These are phyloP conservation scores for Volutella citrinella DNA, from an alignment of 2,329 filamentous ascomycete genomes.

Conservation along the genomic window DNA sequence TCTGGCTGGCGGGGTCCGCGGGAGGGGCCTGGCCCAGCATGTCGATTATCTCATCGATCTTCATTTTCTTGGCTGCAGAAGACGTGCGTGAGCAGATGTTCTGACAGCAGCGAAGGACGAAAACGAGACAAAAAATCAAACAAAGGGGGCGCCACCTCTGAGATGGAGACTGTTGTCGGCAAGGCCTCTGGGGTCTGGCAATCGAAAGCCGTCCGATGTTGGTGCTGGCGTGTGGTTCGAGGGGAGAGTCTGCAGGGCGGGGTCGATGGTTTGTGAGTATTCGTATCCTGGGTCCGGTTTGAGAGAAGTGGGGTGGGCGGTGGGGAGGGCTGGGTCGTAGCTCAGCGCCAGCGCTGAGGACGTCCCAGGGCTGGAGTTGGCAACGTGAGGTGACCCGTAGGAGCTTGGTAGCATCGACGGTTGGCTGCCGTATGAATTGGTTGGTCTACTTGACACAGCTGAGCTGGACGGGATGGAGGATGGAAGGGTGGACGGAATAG, in stretches of 20 bases:
- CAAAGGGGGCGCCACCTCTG: constrained; percentile 48
- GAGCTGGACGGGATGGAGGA: constrained; percentile 21
- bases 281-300: constrained; percentile 47
- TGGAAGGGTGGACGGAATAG: constrained; percentile 20
- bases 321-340: constrained; percentile 32
- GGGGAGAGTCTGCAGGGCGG: constrained; percentile 52
- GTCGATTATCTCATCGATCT: constrained; percentile 69
- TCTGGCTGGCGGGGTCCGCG: constrained; percentile 49
- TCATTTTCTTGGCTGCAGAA: constrained; percentile 50
- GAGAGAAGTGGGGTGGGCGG: constrained; percentile 28
- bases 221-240: constrained; percentile 15
- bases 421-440: constrained; percentile 45
- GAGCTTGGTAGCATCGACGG: constrained; percentile 42
- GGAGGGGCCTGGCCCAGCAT: constrained; percentile 59
- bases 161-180: constrained; percentile 37
- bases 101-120: constrained; percentile 27
- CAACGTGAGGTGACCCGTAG: constrained; percentile 37
- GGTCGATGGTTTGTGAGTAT: constrained; percentile 62
- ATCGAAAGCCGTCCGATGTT: constrained; percentile 21
- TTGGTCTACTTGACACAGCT: constrained; percentile 22
- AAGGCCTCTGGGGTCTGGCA: constrained; percentile 27
- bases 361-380: constrained; percentile 24
- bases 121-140: constrained; percentile 29
- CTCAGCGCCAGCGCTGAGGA: constrained; percentile 29
- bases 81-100: constrained; percentile 30